These are phyloP conservation scores for Lodderomyces metapsilosis DNA, from an alignment of 1,139 yeast genomes.

Conservation along the genomic window DNA sequence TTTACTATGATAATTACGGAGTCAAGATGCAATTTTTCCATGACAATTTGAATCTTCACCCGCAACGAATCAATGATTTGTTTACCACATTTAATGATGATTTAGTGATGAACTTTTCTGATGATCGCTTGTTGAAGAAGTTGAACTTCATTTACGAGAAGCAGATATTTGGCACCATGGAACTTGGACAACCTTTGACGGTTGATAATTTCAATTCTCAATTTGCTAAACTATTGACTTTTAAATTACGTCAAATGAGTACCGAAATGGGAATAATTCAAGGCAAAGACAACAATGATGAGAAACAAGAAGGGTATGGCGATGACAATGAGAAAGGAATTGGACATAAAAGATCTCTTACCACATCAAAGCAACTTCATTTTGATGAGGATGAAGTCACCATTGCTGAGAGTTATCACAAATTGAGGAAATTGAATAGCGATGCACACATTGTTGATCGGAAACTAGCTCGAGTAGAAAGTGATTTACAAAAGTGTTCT, in stretches of 20 bases:
- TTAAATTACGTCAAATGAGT: conserved; percentile 34
- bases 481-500: conserved; percentile 24
- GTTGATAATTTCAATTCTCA: conserved; percentile 3
- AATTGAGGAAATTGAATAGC: conserved; percentile 48
- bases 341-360: conserved; percentile 31
- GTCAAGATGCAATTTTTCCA: conserved; percentile 18
- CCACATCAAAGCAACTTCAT: conserved; percentile 48
- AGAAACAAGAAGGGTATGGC: conserved; percentile 7
- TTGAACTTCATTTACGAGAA: conserved; percentile 17
- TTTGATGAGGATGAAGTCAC: conserved; percentile 50
- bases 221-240: conserved; percentile 40
- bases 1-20: conserved; percentile 31
- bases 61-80: conserved; percentile 11
- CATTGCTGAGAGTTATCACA: conserved; percentile 49
- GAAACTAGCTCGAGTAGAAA: conserved; percentile 43
- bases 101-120: conserved; percentile 21
- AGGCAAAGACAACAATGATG: background rate
- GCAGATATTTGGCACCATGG: background rate
- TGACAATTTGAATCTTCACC: background rate
- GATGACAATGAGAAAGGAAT: conserved; percentile 19
- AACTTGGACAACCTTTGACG: conserved; percentile 1
- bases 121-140: conserved; percentile 26
- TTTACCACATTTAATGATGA: conserved; percentile 23
- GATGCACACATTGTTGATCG: conserved; percentile 47
- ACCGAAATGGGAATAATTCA: conserved; percentile 23